These are phyloP conservation scores for Podila horticola DNA, from an alignment of 192 early-diverging fungal species.

Conservation along the genomic window DNA sequence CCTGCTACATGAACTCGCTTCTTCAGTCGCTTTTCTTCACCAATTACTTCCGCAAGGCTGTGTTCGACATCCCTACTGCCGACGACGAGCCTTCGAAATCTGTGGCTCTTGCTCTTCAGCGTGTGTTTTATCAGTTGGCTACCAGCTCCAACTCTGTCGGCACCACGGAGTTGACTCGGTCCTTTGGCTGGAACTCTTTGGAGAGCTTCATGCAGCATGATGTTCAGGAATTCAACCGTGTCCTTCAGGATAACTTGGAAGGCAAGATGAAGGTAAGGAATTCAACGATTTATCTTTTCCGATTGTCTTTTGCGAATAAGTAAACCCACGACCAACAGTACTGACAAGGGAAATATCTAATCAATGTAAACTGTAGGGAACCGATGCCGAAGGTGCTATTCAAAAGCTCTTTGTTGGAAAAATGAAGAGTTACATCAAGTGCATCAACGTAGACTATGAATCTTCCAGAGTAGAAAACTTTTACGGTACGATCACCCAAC, in stretches of 20 bases:
- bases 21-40: conserved; percentile 96
- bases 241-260: conserved; percentile 97
- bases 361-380: conserved; percentile 59
- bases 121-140: conserved; percentile 94
- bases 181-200: conserved; percentile 97
- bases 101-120: conserved; percentile 91
- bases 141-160: conserved; percentile 76
- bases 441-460: conserved; percentile 95
- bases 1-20: conserved; percentile 99
- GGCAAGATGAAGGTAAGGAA: conserved; percentile 91
- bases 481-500: conserved; percentile 69
- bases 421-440: conserved; percentile 98
- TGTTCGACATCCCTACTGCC: conserved; percentile 93
- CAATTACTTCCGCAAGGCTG: conserved; percentile 91
- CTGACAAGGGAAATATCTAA: not conserved
- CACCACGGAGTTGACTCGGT: conserved; percentile 95
- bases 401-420: conserved; percentile 93
- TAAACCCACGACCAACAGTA: not conserved
- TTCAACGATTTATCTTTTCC: not conserved
- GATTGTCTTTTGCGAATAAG: not conserved
- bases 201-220: conserved; percentile 99
- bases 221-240: conserved; percentile 98
- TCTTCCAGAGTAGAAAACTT: conserved; percentile 94
- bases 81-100: conserved; percentile 87
- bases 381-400: conserved; percentile 92